phyloP scores from a whole-genome alignment of 768 basidiomycete genomes.

The Phlebiopsis gigantea region DNA sequence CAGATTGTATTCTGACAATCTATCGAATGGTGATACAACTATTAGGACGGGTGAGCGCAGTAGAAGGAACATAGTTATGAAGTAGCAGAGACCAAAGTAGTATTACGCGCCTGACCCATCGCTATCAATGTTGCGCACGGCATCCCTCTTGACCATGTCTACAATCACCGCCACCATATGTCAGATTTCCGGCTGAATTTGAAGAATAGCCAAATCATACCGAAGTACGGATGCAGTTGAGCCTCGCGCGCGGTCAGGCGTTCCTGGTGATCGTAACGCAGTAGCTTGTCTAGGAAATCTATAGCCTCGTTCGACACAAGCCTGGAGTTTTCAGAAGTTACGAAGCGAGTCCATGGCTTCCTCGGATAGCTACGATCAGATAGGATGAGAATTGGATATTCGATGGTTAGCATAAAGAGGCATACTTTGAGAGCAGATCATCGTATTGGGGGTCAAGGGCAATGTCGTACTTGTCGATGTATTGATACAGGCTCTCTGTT shows the following conservation, averaged over 20 bases:
- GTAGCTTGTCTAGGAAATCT: constrained; percentile 91
- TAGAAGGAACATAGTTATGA: constrained; percentile 4
- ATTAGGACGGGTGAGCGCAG: constrained; percentile 10
- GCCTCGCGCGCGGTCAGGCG: constrained; percentile 92
- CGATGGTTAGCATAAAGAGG: not conserved
- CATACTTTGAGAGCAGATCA: constrained; percentile 70
- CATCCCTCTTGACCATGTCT: constrained; percentile 67
- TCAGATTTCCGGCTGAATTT: not conserved
- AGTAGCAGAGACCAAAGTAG: constrained; percentile 3
- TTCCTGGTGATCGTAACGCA: constrained; percentile 97
- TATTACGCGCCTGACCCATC: constrained; percentile 42
- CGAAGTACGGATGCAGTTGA: constrained; percentile 90
- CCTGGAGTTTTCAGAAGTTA: constrained; percentile 92
- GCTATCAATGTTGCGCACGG: constrained; percentile 55
- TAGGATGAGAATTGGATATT: not conserved
- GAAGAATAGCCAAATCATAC: constrained; percentile 33
- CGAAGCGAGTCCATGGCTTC: constrained; percentile 94
- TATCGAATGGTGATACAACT: constrained; percentile 9
- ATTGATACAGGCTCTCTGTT: constrained; percentile 90
- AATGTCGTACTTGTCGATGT: constrained; percentile 94
- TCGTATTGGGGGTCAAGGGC: constrained; percentile 95
- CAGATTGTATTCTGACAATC: constrained; percentile 10
- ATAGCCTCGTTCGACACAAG: constrained; percentile 97
- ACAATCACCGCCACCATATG: constrained; percentile 14
- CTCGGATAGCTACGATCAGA: constrained; percentile 64